Percentiles rank a stretch among this genome's conserved stretches.
phyloP scores from a whole-genome alignment of 768 basidiomycete species.

The Leccinum subtestaceum region DNA sequence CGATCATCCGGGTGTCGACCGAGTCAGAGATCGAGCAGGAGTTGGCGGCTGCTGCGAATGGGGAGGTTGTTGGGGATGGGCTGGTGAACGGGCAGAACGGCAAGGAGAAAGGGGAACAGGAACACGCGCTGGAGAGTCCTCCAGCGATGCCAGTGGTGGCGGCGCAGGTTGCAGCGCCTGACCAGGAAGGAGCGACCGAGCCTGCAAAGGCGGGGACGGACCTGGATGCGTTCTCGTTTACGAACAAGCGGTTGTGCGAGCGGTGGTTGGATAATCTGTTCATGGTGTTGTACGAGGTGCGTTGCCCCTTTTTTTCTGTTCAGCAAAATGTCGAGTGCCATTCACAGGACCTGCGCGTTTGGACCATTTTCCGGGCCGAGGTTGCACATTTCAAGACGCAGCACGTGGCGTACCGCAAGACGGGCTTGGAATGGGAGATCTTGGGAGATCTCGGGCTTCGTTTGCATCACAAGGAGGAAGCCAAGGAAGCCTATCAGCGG shows the following conservation, averaged over 20 bases:
- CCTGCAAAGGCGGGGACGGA: constrained; percentile 22
- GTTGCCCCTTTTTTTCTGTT: constrained; percentile 15
- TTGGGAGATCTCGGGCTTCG: constrained; percentile 90
- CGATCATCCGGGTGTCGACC: constrained; percentile 76
- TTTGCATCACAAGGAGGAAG: constrained; percentile 97
- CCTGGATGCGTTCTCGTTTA: constrained; percentile 82
- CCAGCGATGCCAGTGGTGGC: constrained; percentile 37
- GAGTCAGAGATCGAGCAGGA: constrained; percentile 59
- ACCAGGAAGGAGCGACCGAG: constrained; percentile 22
- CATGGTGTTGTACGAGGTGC: constrained; percentile 96
- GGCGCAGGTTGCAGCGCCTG: constrained; percentile 26
- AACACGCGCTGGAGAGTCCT: background rate
- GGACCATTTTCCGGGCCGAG: constrained; percentile 99
- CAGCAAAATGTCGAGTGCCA: background rate
- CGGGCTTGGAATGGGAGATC: constrained; percentile 97
- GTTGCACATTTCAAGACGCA: constrained; percentile 99
- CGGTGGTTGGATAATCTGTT: constrained; percentile 97
- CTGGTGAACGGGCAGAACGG: background rate
- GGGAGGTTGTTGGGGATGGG: constrained; percentile 16
- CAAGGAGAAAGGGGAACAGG: constrained; percentile 19
- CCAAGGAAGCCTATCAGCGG: constrained; percentile 95
- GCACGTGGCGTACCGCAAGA: constrained; percentile 96
- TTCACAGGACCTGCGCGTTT: constrained; percentile 83
- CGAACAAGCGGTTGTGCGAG: constrained; percentile 94
- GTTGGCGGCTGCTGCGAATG: constrained; percentile 29